Base-by-base conservation (phyloP, 495 filamentous ascomycete species). In the Penicillium psychrofluorescens region DNA sequence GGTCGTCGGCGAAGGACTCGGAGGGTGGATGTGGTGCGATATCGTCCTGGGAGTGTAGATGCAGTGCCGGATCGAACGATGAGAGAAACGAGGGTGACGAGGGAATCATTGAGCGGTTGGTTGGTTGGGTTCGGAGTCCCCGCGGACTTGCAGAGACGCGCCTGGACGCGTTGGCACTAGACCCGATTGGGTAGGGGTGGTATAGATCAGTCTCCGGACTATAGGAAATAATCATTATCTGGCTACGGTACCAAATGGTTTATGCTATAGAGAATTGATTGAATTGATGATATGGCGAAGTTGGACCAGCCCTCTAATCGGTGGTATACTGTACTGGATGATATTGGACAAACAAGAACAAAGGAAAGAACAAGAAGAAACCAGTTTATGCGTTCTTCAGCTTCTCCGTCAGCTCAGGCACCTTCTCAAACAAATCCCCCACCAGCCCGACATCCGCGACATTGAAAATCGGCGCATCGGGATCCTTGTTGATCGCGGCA, bases 391-490 rank as follows among this genome's bases (percentile, higher is more conserved):
- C 57, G 54, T 68, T 76, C 62, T 89, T 88, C 46, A 98, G 58
- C 76, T 98, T 97, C 75, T 95, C 85, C 5, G 90, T 97, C 70
- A 98, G 67, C 73, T 98, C 91, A 7, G 92, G 92, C 40, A 95
- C 90, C 70, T 85, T 88, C 31, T 92, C 84, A 64, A 97, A 97
- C 56, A 98, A 68, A 72, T 98, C 92, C 45, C 90, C 92, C 2
- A 96, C 88, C 32, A 97, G 70, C 9, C 92, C 92, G 37, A 96
- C 88, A 63, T 98, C 92, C 15, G 92, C 94, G 49, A 98, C 79
- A 67, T 98, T 94, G 76, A 98, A 97, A 49, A 98, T 98, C 2
- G 92, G 92, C 41, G 91, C 92, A 67, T 98, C 92, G 2, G 79
- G 71, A 56, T 97, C 92, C 75, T 98, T 98, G 75, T 98, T 97